Evolutionary conservation across 2,329 filamentous ascomycete genomes (phyloP).

Genomic region (Phialocephala subalpina): DNA sequence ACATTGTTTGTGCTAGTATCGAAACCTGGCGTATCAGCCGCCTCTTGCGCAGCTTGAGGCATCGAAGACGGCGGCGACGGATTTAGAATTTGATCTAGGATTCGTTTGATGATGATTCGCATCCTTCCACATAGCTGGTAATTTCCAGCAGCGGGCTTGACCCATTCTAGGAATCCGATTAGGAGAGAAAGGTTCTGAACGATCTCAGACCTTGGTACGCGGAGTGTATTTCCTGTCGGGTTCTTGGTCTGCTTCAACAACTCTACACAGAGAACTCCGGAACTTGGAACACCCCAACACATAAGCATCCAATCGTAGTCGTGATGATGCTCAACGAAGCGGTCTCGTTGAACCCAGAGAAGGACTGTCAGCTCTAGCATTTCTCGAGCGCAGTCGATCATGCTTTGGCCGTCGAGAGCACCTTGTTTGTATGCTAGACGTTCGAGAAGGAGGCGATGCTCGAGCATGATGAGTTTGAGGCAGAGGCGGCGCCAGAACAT

Average conservation of each 20-base stretch:
- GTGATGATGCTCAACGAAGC: slow-evolving; percentile 49
- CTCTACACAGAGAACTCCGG: slow-evolving; percentile 59
- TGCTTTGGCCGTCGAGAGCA: slow-evolving; percentile 48
- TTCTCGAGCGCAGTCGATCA: slow-evolving; percentile 54
- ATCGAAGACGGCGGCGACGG: slow-evolving; percentile 34
- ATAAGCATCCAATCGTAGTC: slow-evolving; percentile 61
- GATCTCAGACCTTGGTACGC: slow-evolving; percentile 55
- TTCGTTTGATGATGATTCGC: slow-evolving; percentile 57
- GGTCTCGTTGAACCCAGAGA: slow-evolving; percentile 59
- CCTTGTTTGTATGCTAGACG: slow-evolving; percentile 59
- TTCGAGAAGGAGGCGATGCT: slow-evolving; percentile 67
- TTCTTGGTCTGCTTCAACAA: slow-evolving; percentile 52
- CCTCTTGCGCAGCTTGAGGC: slow-evolving; percentile 13
- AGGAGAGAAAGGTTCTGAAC: slow-evolving; percentile 61
- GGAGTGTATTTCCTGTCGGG: slow-evolving; percentile 43
- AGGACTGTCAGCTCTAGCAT: slow-evolving; percentile 55
- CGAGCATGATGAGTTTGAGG: slow-evolving; percentile 58
- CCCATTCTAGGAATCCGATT: slow-evolving; percentile 60
- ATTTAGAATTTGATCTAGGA: slow-evolving; percentile 59
- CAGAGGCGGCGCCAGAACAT: slow-evolving; percentile 54
- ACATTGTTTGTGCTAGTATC: slow-evolving; percentile 11
- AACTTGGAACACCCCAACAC: slow-evolving; percentile 57
- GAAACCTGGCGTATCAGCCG: not conserved
- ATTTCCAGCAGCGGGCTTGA: slow-evolving; percentile 56
- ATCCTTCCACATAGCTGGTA: slow-evolving; percentile 55